Conservation (phyloP, 139 green algal genomes). For the Asterochloris erici region DNA sequence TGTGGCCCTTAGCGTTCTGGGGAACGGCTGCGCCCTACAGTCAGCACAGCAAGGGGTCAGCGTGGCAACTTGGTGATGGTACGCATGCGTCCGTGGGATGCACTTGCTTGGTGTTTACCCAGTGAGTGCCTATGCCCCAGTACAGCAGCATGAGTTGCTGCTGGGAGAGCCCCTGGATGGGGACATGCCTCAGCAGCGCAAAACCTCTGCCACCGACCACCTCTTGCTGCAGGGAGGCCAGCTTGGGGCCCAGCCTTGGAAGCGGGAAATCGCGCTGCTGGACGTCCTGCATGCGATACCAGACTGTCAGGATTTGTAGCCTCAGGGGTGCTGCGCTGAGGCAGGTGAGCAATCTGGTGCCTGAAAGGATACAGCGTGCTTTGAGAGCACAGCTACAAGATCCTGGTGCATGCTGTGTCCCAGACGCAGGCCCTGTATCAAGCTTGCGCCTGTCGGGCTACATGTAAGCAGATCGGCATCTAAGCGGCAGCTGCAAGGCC, state of each 20-base stretch:
- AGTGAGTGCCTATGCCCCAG: neutral
- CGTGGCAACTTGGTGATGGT: neutral
- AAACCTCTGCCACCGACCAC: constrained; percentile 3
- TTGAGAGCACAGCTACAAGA: no score
- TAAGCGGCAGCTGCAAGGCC: no score
- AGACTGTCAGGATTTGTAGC: no score
- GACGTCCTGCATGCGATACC: no score
- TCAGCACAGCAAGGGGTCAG: no score
- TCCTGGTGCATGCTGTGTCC: no score
- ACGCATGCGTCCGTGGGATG: neutral
- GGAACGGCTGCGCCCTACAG: constrained; percentile 34
- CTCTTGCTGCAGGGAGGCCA: neutral
- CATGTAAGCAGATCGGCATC: no score
- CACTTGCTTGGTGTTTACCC: neutral
- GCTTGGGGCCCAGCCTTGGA: neutral
- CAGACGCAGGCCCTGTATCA: no score
- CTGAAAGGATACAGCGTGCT: no score
- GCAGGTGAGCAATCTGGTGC: no score
- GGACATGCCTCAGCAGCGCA: constrained; percentile 1
- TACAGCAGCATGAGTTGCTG: neutral
- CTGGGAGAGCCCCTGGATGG: neutral
- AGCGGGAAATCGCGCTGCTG: neutral
- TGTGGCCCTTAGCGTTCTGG: constrained; percentile 58
- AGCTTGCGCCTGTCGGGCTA: no score
- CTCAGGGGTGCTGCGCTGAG: no score